Percentiles rank a stretch among this genome's conserved stretches.
These are phyloP conservation scores for Fomitopsis pinicola DNA, from an alignment of 1,284 basidiomycete species.

Conservation along the genomic window DNA sequence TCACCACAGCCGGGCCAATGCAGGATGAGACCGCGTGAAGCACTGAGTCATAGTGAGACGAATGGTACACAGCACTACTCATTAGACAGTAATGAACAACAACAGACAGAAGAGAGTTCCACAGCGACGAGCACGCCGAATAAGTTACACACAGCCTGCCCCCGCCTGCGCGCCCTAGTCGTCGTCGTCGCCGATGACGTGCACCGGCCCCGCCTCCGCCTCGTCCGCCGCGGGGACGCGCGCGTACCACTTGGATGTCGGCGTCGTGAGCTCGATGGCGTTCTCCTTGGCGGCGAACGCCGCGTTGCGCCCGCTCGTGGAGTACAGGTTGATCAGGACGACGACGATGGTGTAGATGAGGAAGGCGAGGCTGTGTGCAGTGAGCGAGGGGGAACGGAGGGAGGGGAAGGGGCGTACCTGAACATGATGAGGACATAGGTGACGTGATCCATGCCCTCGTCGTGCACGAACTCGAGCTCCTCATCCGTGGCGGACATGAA, in stretches of 20 bases:
- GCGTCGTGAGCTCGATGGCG: constrained; percentile 27
- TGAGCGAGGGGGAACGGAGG: not conserved
- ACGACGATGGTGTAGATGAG: constrained; percentile 70
- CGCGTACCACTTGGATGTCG: constrained; percentile 26
- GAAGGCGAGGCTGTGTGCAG: constrained; percentile 62
- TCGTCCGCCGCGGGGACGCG: constrained; percentile 24
- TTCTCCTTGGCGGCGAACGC: constrained; percentile 17
- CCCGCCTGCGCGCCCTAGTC: not conserved
- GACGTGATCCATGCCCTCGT: constrained; percentile 80
- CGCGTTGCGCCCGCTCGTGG: constrained; percentile 59
- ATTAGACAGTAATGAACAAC: constrained; percentile 2
- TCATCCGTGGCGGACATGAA: constrained; percentile 95
- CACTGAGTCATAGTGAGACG: not conserved
- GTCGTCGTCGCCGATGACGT: constrained; percentile 33
- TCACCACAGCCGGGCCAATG: not conserved
- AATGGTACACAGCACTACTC: not conserved
- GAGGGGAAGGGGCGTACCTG: constrained; percentile 43
- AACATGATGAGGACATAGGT: constrained; percentile 84
- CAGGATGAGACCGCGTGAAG: not conserved
- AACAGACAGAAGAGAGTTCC: not conserved
- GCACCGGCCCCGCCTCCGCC: constrained; percentile 18
- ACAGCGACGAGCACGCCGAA: not conserved
- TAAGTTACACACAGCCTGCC: not conserved
- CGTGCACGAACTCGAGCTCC: constrained; percentile 68
- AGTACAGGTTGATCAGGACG: constrained; percentile 53